Percentiles rank a stretch among this genome's conserved stretches.
Evolutionary conservation across 352 stramenopile genomes (phyloP).

Genomic region (Phytophthora lateralis): DNA sequence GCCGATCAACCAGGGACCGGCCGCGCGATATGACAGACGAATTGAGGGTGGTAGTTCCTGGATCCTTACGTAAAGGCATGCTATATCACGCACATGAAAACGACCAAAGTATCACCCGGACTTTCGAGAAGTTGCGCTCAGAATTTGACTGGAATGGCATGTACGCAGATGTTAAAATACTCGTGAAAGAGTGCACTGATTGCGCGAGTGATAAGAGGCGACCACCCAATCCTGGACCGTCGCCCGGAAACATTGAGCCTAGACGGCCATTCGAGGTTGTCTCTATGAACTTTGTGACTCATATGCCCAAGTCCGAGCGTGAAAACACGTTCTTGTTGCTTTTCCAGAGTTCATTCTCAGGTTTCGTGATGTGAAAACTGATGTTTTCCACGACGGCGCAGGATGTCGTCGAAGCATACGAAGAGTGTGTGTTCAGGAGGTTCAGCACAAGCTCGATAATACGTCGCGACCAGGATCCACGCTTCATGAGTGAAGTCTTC

Average conservation of each 20-base stretch:
- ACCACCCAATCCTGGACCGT: not conserved
- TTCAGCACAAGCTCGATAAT: too few species aligned
- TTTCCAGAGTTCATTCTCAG: too few species aligned
- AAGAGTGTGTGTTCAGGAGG: too few species aligned
- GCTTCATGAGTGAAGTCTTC: too few species aligned
- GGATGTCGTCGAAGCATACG: too few species aligned
- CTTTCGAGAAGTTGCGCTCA: not conserved
- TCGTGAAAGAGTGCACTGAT: not conserved
- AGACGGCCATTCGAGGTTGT: slow-evolving; percentile 1
- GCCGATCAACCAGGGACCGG: not conserved
- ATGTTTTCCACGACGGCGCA: too few species aligned
- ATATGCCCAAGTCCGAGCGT: slow-evolving; percentile 2
- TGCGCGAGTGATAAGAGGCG: not conserved
- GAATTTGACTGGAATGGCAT: not conserved
- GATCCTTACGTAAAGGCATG: not conserved
- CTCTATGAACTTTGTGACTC: slow-evolving; percentile 1
- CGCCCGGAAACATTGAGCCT: not conserved
- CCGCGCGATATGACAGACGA: not conserved
- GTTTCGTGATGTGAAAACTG: too few species aligned
- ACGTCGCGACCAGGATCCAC: too few species aligned
- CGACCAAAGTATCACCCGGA: not conserved
- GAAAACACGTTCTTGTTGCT: not conserved
- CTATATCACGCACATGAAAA: not conserved
- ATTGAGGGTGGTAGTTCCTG: not conserved
- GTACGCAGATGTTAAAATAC: not conserved